phyloP scores from a whole-genome alignment of 345 rosid species.

The Citropsis articulata region DNA sequence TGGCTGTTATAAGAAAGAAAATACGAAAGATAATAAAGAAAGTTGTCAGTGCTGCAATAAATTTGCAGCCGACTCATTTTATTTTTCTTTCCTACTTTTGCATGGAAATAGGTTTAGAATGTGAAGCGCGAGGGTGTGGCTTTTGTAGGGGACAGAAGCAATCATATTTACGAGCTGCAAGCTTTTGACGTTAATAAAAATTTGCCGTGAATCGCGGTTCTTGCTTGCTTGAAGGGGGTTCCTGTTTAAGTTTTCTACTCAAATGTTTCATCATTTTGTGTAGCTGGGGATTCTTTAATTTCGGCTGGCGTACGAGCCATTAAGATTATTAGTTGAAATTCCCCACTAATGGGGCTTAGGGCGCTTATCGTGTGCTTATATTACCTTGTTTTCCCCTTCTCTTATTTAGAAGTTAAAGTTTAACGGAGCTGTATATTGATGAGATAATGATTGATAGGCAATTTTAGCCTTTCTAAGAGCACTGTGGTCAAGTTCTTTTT shows the following conservation, averaged over 20 bases:
- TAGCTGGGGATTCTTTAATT: background rate
- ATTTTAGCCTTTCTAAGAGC: too few relatives aligned
- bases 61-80: too few relatives aligned
- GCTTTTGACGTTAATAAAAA: background rate
- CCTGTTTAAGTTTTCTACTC: conserved; percentile 10
- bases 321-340: too few relatives aligned
- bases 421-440: too few relatives aligned
- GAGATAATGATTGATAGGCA: too few relatives aligned
- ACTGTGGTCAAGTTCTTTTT: too few relatives aligned
- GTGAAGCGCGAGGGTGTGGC: background rate
- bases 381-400: too few relatives aligned
- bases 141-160: conserved; percentile 30
- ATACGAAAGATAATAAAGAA: too few relatives aligned
- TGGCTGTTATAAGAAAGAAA: too few relatives aligned
- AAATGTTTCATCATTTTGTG: background rate
- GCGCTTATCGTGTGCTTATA: too few relatives aligned
- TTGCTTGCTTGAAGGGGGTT: conserved; percentile 31
- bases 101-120: background rate
- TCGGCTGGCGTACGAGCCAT: background rate
- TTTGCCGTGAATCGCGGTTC: conserved; percentile 40
- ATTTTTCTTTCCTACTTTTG: too few relatives aligned
- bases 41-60: background rate
- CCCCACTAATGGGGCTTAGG: background rate
- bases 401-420: too few relatives aligned
- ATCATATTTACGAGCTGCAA: conserved; percentile 21